Evolutionary conservation across 148 eudicot genomes (phyloP), one percentile per base, ranked within the genome.

Genomic region (Amaranthus hypochondriacus): DNA sequence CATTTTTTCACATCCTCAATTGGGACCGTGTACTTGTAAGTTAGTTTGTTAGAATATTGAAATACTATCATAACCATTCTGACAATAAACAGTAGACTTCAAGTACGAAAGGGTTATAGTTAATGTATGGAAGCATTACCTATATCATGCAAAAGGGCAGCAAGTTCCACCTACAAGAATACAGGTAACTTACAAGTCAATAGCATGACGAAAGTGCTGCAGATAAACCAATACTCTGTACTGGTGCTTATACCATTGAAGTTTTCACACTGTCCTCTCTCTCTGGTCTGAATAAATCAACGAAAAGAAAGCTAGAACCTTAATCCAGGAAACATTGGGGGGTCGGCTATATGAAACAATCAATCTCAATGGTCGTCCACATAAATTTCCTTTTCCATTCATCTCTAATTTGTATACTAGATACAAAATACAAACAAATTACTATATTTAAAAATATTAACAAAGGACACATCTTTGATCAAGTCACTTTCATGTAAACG

Each of bases 71-170:
- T 28, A 28, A 28, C 2, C 39, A 68, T 52, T 51, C 15, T 21
- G 50, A 68, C 71, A 51, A 18, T 12, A 2, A 28, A 51, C 68
- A 15, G 39, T 28, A 28, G 39, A 28, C 39, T 1, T 28, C 39
- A 28, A 28, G 39, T 28, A 28, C 7, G 2, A 64, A 3, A 14
- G 4, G 9, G 12, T 64, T 21, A 62, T 11, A 46, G 13, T 2
- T 7, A 7, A 66, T 39, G 49, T 49, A 42, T 15, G 21, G 51
- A 66, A 47, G 13, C 61, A 69, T 76, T 82, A 92, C 97, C 97
- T 77, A 92, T 90, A 77, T 92, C 97, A 81, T 92, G 97, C 56
- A 95, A 90, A 83, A 95, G 94, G 9, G 97, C 99, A 81, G 99
- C 94, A 66, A 95, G 89, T 81, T 92, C 96, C 69, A 92, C 97